These are phyloP conservation scores for Colletotrichum tropicicola DNA, from an alignment of 2,329 filamentous ascomycete species.

Conservation along the genomic window DNA sequence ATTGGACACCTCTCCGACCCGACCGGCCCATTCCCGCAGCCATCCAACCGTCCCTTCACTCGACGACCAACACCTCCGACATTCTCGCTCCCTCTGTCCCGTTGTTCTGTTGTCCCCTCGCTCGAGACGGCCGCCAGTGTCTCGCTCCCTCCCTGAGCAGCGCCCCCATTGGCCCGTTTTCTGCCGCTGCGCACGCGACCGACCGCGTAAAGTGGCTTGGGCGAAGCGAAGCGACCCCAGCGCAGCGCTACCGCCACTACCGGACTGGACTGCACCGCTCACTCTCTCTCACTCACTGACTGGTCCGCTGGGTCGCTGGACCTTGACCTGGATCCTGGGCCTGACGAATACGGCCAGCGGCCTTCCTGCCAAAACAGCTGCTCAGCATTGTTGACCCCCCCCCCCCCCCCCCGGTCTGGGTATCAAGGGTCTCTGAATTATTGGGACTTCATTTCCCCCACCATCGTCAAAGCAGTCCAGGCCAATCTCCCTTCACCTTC, in stretches of 20 bases:
- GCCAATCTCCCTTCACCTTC: constrained; percentile 28
- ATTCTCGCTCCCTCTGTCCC: too few relatives aligned
- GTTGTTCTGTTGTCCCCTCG: not conserved
- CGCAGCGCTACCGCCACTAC: constrained; percentile 24
- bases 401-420: constrained; percentile 25
- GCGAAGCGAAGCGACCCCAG: constrained; percentile 28
- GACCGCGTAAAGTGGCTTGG: constrained; percentile 30
- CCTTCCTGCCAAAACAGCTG: constrained; percentile 16
- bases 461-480: constrained; percentile 29
- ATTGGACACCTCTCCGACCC: not conserved
- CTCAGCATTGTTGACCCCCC: constrained; percentile 24
- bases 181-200: constrained; percentile 27
- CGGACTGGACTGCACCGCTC: not conserved
- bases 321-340: not conserved
- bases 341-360: constrained; percentile 24
- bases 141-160: constrained; percentile 12
- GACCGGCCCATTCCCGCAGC: not conserved
- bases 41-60: not conserved
- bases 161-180: constrained; percentile 12
- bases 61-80: not conserved
- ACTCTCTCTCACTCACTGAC: constrained; percentile 8
- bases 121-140: not conserved
- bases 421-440: constrained; percentile 32
- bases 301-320: constrained; percentile 3
- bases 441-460: constrained; percentile 33